These are phyloP conservation scores for Fraxinus platypoda DNA, from an alignment of 305 asterid species.

Conservation along the genomic window DNA sequence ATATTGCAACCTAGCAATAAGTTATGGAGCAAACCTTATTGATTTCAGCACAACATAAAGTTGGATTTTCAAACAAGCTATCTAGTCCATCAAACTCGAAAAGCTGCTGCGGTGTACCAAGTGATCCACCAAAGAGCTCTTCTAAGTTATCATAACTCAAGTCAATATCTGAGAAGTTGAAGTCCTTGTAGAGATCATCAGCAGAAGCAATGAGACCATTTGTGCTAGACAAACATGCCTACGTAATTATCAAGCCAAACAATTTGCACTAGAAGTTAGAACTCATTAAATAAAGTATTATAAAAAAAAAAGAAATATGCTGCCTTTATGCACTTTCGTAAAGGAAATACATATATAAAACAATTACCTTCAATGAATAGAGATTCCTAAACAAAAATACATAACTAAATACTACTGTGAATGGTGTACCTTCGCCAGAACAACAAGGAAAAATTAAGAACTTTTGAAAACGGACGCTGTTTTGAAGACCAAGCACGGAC, in stretches of 20 bases:
- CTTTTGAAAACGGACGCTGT: not conserved
- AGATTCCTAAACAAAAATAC: not conserved
- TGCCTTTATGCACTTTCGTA: not conserved
- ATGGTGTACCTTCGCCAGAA: not conserved
- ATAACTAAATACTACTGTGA: not conserved
- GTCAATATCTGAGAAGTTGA: constrained; percentile 58
- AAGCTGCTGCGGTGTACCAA: constrained; percentile 48
- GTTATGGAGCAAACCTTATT: constrained; percentile 43
- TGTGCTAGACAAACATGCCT: constrained; percentile 43
- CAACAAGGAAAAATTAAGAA: not conserved
- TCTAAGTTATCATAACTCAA: constrained; percentile 59
- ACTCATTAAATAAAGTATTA: not conserved
- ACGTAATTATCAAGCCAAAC: constrained; percentile 19
- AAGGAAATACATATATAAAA: not conserved
- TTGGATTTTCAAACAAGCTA: constrained; percentile 54
- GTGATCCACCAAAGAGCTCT: constrained; percentile 56
- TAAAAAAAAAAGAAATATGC: not conserved
- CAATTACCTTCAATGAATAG: not conserved
- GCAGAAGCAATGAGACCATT: constrained; percentile 37
- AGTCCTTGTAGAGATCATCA: constrained; percentile 47
- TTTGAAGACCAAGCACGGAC: too few relatives aligned
- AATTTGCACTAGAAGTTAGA: constrained; percentile 4
- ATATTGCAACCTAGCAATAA: not conserved
- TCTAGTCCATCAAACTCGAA: constrained; percentile 55
- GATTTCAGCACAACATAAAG: constrained; percentile 36